Evolutionary conservation across 495 filamentous ascomycete genomes (phyloP).

Genomic region (Penicillium paxilli): DNA sequence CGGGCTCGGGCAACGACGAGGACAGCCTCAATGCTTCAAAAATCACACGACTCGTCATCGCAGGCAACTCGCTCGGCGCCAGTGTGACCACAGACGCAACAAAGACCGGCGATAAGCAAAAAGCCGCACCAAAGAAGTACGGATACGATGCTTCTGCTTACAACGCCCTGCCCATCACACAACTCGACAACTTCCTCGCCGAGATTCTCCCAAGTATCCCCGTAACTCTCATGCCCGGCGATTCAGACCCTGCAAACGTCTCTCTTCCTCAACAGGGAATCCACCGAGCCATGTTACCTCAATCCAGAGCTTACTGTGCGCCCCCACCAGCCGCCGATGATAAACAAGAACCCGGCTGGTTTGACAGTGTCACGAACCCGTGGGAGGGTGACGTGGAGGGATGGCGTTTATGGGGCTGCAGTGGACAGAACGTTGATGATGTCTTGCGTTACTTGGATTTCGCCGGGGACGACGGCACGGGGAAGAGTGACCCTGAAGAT

Average conservation of each 20-base stretch:
- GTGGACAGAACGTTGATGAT: conserved; percentile 92
- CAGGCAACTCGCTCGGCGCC: conserved; percentile 80
- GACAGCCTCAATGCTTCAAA: conserved; percentile 46
- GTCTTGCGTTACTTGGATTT: conserved; percentile 80
- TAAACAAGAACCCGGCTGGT: conserved; percentile 64
- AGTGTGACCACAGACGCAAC: conserved; percentile 39
- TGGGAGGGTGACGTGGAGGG: conserved; percentile 89
- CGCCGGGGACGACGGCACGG: conserved; percentile 25
- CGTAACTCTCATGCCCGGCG: conserved; percentile 76
- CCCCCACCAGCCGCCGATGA: conserved; percentile 48
- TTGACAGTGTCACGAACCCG: conserved; percentile 90
- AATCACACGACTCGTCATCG: conserved; percentile 86
- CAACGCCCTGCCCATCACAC: conserved; percentile 78
- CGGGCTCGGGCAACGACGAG: conserved; percentile 55
- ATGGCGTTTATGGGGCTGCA: conserved; percentile 78
- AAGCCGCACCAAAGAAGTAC: conserved; percentile 73
- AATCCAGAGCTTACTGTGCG: conserved; percentile 62
- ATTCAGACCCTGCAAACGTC: conserved; percentile 75
- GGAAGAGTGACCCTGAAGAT: conserved; percentile 58
- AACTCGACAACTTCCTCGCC: conserved; percentile 80
- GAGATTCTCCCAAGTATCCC: conserved; percentile 79
- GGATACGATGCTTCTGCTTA: conserved; percentile 89
- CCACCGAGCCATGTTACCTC: conserved; percentile 79
- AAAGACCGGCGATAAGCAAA: conserved; percentile 21
- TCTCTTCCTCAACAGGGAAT: conserved; percentile 80